phyloP scores from a whole-genome alignment of 352 stramenopile genomes.

The Pythium brachiatum region DNA sequence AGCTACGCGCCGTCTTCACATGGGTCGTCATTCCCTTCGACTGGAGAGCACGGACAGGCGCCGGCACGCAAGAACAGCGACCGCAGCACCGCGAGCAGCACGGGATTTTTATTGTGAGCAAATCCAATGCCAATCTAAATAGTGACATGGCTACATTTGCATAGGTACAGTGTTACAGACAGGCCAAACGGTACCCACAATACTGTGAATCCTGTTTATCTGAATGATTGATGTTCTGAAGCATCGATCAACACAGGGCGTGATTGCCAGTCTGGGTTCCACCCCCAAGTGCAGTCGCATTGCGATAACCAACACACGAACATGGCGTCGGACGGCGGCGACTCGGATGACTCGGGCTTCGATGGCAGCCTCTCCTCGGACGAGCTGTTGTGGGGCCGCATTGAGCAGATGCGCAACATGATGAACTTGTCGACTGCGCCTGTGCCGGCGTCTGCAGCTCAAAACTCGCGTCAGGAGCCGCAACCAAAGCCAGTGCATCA shows the following conservation, averaged over 20 bases:
- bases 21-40: no score
- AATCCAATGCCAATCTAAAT: no score
- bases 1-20: not conserved
- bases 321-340: constrained; percentile 24
- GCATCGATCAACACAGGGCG: not conserved
- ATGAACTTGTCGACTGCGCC: constrained; percentile 30
- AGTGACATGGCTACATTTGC: no score
- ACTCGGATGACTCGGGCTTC: constrained; percentile 53
- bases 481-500: constrained; percentile 17
- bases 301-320: not conserved
- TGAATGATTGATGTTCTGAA: not conserved
- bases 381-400: constrained; percentile 44
- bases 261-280: not conserved
- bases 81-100: constrained; percentile 14
- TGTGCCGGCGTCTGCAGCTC: constrained; percentile 5
- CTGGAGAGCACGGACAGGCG: not conserved
- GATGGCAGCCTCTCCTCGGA: constrained; percentile 50
- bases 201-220: not conserved
- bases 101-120: constrained; percentile 21
- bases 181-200: not conserved
- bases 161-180: not conserved
- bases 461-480: not conserved
- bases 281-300: not conserved
- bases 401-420: constrained; percentile 54
- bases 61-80: constrained; percentile 14